Conservation (phyloP, 1,284 basidiomycete species). For the Moesziomyces globuligerus region DNA sequence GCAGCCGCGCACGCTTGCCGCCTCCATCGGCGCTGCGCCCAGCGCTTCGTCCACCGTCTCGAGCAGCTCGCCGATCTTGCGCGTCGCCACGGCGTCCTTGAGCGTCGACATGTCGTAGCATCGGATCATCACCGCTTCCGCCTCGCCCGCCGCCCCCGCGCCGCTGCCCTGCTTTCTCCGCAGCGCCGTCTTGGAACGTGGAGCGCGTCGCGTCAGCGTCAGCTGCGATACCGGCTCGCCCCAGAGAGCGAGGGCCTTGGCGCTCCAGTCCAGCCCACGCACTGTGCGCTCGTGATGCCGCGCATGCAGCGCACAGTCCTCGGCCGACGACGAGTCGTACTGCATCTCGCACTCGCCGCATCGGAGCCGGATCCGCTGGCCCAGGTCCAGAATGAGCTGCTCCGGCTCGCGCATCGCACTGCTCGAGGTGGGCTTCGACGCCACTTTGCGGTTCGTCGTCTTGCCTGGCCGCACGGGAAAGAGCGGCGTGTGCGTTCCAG, state of each 20-base stretch:
- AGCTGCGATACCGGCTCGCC: constrained; percentile 29
- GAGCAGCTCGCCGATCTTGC: constrained; percentile 43
- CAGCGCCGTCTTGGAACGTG: constrained; percentile 16
- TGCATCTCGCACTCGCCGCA: constrained; percentile 60
- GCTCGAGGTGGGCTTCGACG: constrained; percentile 5
- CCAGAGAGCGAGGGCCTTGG: constrained; percentile 29
- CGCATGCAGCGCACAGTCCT: constrained; percentile 53
- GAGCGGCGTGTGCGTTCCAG: constrained; percentile 11
- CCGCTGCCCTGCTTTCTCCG: constrained; percentile 11
- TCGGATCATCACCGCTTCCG: constrained; percentile 23
- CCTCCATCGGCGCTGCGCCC: constrained; percentile 46
- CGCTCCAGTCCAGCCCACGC: constrained; percentile 55
- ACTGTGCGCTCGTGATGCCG: constrained; percentile 52
- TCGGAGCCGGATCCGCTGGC: constrained; percentile 51
- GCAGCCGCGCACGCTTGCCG: constrained; percentile 18
- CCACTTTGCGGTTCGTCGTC: constrained; percentile 10
- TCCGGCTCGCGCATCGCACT: constrained; percentile 29
- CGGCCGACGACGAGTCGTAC: constrained; percentile 51
- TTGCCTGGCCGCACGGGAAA: constrained; percentile 20
- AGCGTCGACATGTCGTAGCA: constrained; percentile 45
- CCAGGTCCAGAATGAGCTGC: constrained; percentile 59
- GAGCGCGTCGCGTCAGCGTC: constrained; percentile 5
- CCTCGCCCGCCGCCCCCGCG: constrained; percentile 3
- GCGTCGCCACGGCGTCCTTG: constrained; percentile 28
- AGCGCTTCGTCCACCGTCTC: constrained; percentile 53